Conservation (phyloP, 306 rosid genomes). For the Cicer bijugum region DNA sequence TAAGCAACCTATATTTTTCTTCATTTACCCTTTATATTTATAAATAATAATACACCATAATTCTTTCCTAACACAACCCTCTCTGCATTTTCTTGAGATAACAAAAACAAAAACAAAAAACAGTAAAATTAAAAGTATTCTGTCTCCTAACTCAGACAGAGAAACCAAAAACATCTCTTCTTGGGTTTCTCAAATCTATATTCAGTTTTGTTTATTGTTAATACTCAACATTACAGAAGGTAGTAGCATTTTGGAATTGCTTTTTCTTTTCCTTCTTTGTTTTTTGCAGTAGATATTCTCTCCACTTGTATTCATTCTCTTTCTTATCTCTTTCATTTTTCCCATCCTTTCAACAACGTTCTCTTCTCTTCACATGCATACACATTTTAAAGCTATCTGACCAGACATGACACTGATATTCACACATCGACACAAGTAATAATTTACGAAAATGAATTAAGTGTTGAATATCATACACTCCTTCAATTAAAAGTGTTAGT, state of each 20-base stretch:
- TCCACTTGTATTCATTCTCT: conserved; percentile 37
- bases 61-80: conserved; percentile 35
- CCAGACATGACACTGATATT: too few relatives aligned
- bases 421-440: too few relatives aligned
- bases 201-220: conserved; percentile 42
- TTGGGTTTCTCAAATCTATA: conserved; percentile 61
- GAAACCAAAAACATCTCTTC: conserved; percentile 52
- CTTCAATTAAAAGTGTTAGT: too few relatives aligned
- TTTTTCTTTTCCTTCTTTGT: conserved; percentile 46
- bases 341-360: conserved; percentile 36
- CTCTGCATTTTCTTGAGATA: conserved; percentile 47
- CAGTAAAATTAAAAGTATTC: conserved; percentile 41
- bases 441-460: too few relatives aligned
- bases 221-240: conserved; percentile 23
- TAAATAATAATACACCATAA: conserved; percentile 43
- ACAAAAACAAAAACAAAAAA: conserved; percentile 42
- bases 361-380: conserved; percentile 39
- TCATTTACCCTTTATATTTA: conserved; percentile 40
- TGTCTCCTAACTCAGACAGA: conserved; percentile 48
- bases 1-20: conserved; percentile 50
- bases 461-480: too few relatives aligned
- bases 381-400: neutral
- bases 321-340: conserved; percentile 41
- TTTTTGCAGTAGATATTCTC: conserved; percentile 51
- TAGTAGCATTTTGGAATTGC: conserved; percentile 52